Base-by-base conservation (phyloP, 2,329 filamentous ascomycete genomes). In the Lasiodiplodia sp. region DNA sequence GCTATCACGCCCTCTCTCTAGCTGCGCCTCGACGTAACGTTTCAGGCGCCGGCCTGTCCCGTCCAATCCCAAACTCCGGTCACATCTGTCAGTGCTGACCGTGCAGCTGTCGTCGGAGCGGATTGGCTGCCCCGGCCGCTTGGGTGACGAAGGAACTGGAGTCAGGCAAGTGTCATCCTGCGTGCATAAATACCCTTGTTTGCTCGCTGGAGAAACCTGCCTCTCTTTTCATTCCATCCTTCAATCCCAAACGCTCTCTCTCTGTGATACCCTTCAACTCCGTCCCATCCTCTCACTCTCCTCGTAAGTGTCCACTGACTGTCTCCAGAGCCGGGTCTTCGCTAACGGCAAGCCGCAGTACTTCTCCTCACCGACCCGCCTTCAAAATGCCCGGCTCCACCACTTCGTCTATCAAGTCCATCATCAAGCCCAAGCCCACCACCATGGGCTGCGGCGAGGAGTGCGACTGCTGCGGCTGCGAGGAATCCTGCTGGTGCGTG, bases 391-490 rank as follows among this genome's bases (percentile, higher is more conserved):
- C 76, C 72, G 73, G 72, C 70, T 74, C 71, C 72, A 72, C 76
- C 69, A 73, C 77, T 53, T 79, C 76, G 18, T 76, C 75, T 51
- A 72, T 79, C 71, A 72, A 74, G 40, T 78, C 77, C 69, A 79
- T 79, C 74, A 69, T 79, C 72, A 79, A 78, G 75, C 77, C 77
- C 49, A 74, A 75, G 68, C 77, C 77, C 23, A 73, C 77, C 67
- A 70, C 67, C 21, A 71, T 72, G 67, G 71, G 73, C 40, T 80
- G 78, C 69, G 78, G 78, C 51, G 78, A 80, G 58, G 69, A 68
- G 34, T 80, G 78, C 72, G 78, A 78, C 23, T 80, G 78, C 76
- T 80, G 78, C 70, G 78, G 78, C 62, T 79, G 76, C 70, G 77
- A 76, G 18, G 78, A 80, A 69, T 78, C 76, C 23, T 80, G 78